Base-by-base conservation (phyloP, 1,139 yeast genomes). In the Saccharomyces hybrid region DNA sequence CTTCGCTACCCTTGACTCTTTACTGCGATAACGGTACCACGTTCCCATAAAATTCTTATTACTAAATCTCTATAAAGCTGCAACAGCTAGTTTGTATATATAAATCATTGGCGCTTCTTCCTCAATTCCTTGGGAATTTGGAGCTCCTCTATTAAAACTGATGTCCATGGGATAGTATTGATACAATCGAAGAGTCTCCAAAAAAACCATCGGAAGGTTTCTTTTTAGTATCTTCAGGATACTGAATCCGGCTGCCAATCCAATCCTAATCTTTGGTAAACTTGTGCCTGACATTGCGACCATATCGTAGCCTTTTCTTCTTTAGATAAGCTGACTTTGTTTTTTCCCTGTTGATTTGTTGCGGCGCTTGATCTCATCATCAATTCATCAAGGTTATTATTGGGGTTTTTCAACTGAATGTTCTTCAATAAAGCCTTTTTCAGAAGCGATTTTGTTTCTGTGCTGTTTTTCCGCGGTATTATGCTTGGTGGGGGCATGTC, bases 241-340 rank as follows among this genome's bases (percentile, higher is more conserved):
- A 48, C 47, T 6, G 44, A 71, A 61, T 81, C 85, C 0, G 84
- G 83, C 49, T 75, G 75, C 85, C 86, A 82, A 64, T 81, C 81
- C 46, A 82, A 69, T 0, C 83, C 84, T 50, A 83, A 64, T 52
- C 83, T 72, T 49, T 72, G 73, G 65, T 83, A 83, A 42, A 84
- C 80, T 51, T 73, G 73, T 13, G 77, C 66, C 67, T 84, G 88
- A 28, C 83, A 83, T 47, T 77, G 79, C 26, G 77, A 77, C 88
- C 88, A 84, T 28, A 83, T 69, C 51, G 69, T 67, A 52, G 78
- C 77, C 66, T 82, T 82, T 61, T 82, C 84, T 48, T 76, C 80
- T 59, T 78, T 77, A 2, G 79, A 71, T 49, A 82, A 67, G 55
- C 66, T 65, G n/a, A 68, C 62, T 55, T 70, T 72, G 26, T 38